Evolutionary conservation across 2,329 filamentous ascomycete species (phyloP).

Genomic region (Cladosporium phlei): DNA sequence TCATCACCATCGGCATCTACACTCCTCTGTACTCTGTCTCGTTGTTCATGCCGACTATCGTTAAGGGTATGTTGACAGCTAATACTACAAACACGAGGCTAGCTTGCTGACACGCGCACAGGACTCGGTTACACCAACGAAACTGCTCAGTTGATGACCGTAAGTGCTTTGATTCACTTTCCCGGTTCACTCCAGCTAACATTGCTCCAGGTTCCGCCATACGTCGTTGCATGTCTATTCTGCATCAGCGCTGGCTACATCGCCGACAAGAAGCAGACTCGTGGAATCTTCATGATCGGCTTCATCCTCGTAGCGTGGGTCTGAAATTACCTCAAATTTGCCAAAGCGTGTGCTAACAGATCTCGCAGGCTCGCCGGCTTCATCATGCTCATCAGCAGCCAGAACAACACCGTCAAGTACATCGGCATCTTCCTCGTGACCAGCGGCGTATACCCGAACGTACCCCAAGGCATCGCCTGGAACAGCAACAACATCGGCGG

Average conservation of each 20-base stretch:
- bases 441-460: slow-evolving; percentile 45
- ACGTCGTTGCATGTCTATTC: slow-evolving; percentile 28
- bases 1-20: slow-evolving; percentile 38
- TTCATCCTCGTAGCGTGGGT: slow-evolving; percentile 21
- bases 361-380: slow-evolving; percentile 58
- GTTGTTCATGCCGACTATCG: slow-evolving; percentile 32
- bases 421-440: slow-evolving; percentile 28
- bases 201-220: slow-evolving; percentile 34
- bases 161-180: not conserved
- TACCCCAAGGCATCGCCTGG: slow-evolving; percentile 55
- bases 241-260: slow-evolving; percentile 20
- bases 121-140: slow-evolving; percentile 39
- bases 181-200: not conserved
- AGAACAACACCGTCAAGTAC: slow-evolving; percentile 43
- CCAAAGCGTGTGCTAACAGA: not conserved
- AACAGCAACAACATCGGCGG: slow-evolving; percentile 56
- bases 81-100: not conserved
- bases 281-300: slow-evolving; percentile 12
- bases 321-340: not conserved
- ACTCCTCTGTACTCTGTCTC: slow-evolving; percentile 20
- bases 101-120: not conserved
- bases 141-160: slow-evolving; percentile 39
- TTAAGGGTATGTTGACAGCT: slow-evolving; percentile 36
- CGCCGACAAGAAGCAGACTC: slow-evolving; percentile 22
- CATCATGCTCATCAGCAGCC: slow-evolving; percentile 65